A percentile compares a stretch with the other conserved stretches of the same genome.
phyloP scores from a whole-genome alignment of 2,329 filamentous ascomycete genomes.

The Blastomyces parvus region DNA sequence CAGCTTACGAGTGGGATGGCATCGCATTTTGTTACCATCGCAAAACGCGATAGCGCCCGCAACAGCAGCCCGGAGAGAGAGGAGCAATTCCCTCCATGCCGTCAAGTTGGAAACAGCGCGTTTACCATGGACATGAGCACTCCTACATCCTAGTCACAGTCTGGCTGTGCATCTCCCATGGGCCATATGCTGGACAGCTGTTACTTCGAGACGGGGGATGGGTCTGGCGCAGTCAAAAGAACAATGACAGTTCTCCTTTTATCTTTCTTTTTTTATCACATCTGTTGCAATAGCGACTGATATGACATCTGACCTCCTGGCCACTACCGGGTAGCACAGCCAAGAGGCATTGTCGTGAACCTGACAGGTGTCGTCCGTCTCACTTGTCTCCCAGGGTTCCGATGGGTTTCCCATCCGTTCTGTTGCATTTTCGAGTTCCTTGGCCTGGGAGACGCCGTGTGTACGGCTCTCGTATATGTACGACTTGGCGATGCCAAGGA shows the following conservation, averaged over 20 bases:
- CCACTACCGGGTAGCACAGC: background rate
- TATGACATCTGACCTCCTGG: slow-evolving; percentile 1
- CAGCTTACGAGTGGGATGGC: background rate
- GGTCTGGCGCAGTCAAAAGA: background rate
- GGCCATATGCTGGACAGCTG: background rate
- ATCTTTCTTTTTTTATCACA: background rate
- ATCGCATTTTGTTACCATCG: background rate
- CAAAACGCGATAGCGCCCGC: background rate
- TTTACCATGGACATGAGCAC: background rate
- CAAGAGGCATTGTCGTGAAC: background rate
- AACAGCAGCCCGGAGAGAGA: background rate
- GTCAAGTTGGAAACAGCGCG: background rate
- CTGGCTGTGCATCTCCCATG: background rate
- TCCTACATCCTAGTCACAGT: background rate
- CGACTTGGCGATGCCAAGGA: background rate
- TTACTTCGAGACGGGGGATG: background rate
- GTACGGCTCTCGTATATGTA: too few relatives aligned
- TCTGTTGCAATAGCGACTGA: background rate
- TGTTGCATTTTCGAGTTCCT: background rate
- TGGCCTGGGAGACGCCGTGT: background rate
- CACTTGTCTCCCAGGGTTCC: background rate
- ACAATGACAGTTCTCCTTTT: background rate
- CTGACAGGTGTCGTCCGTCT: slow-evolving; percentile 2
- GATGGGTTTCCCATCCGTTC: background rate
- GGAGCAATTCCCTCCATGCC: background rate